These are phyloP conservation scores for Fusarium tuaranense DNA, from an alignment of 2,329 filamentous ascomycete species.

Conservation along the genomic window DNA sequence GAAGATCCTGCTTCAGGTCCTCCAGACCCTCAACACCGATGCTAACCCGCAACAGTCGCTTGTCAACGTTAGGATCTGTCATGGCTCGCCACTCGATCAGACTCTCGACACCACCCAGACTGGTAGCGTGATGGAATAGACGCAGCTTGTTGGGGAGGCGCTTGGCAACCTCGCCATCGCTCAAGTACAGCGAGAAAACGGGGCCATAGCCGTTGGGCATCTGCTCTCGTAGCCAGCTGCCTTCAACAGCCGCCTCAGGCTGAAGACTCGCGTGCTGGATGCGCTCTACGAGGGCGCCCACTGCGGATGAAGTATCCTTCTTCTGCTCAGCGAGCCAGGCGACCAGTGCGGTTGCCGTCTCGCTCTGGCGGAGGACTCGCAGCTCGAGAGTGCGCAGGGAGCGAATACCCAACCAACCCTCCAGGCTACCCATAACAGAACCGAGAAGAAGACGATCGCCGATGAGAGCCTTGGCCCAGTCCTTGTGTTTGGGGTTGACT, in stretches of 20 bases:
- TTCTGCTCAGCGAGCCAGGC: constrained; percentile 73
- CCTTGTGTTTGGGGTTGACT: constrained; percentile 64
- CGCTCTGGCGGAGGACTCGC: constrained; percentile 81
- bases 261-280: constrained; percentile 87
- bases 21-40: constrained; percentile 89
- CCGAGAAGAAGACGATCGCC: constrained; percentile 83
- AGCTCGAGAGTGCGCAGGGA: constrained; percentile 89
- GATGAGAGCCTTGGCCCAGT: constrained; percentile 71
- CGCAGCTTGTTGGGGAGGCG: constrained; percentile 80
- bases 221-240: constrained; percentile 82
- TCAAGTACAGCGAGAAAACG: constrained; percentile 83
- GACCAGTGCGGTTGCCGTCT: constrained; percentile 77
- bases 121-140: constrained; percentile 95
- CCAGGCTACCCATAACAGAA: constrained; percentile 86
- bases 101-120: constrained; percentile 92
- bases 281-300: constrained; percentile 67
- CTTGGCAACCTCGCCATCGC: constrained; percentile 70
- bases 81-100: constrained; percentile 97
- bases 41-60: constrained; percentile 81
- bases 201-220: constrained; percentile 94
- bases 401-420: constrained; percentile 91
- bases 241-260: constrained; percentile 65
- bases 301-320: constrained; percentile 49
- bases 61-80: constrained; percentile 81
- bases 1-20: constrained; percentile 82